Base-by-base conservation (phyloP, 805 yeast genomes). In the Candida montana region DNA sequence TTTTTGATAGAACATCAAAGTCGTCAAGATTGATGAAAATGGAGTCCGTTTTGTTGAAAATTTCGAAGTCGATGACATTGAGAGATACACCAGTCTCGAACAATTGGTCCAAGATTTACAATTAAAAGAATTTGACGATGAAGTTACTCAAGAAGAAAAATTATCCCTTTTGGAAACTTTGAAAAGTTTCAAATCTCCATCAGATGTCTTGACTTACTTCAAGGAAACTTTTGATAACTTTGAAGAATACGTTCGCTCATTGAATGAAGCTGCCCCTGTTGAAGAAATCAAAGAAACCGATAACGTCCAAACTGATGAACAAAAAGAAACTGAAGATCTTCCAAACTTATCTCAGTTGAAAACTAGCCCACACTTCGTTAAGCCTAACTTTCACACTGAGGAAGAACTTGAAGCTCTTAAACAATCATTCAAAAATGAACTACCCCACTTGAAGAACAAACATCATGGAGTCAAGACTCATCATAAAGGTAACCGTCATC, bases 11-110 rank as follows among this genome's bases (percentile, higher is more conserved):
- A 34, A 51, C 37, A 41, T 54, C 27, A 44, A 46, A 26, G 40
- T 52, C 18, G 44, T 50, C 21, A 27, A 39, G 18, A 12, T 46
- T 9, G 46, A 43, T 36, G 15, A 27, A 7, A 43, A 50, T 7
- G 57, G 57, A 17, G 32, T 33, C 17, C 35, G 32, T n/a, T 37
- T 35, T 11, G 45, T 52, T 24, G 33, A 46, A 33, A 24, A 35
- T 7, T 39, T 41, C 27, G 40, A 46, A 13, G 31, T 45, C 27
- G 52, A 53, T 32, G 54, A 54, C 33, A 29, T 54, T 15, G 56
- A 53, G 31, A 48, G 50, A 23, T 39, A 33, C 11, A 19, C 16
- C 7, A 33, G 37, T 8, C 24, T 46, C 15, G 38, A 46, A 19
- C 42, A 52, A n/a, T 30, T 44, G 26, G 42, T 54, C 21, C 35